Evolutionary conservation across 1,139 yeast species (phyloP), one percentile per base, ranked within the genome.

Genomic region (Yamadazyma friedrichii): DNA sequence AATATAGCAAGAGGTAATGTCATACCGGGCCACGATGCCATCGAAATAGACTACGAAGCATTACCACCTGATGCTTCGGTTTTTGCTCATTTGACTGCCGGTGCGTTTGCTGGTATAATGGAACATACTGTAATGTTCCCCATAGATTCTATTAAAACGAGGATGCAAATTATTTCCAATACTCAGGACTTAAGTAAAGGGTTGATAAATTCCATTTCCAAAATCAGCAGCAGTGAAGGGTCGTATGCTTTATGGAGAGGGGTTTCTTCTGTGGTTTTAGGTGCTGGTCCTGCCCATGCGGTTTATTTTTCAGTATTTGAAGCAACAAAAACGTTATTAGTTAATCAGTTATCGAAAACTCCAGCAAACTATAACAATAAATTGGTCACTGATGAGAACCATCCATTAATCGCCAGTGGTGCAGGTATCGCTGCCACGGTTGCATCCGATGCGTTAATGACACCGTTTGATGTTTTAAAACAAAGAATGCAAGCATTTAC

Each of bases 211-310:
- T 81, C 91, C 22, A 82, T 89, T 40, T 74, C 88, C 16, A 76
- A 77, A 53, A 89, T 93, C 44, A 76, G 89, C 15, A 79, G 96
- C 12, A 74, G 86, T n/a, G 98, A 93, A 62, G 98, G 98, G 1
- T 87, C 94, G 3, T 62, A 80, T 44, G 87, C 96, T 1, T 76
- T 91, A 35, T 93, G 98, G 96, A 75, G 95, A 58, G 99, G 99
- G 45, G 89, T 93, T 27, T 83, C 93, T 12, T 87, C 96, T 1
- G 96, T 94, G 49, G 82, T 91, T 9, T 61, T 93, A 48, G 99
- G 99, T 33, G 98, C 99, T n/a, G 99, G 98, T 4, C 99, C 99
- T 2, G 98, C 98, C 9, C 99, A 93, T 66, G 98, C 98, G 1
- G 87, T 94, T 12, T 94, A 94, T 65, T 93, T 91, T 64, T 85